A percentile compares a stretch with the other conserved stretches of the same genome.
These are phyloP conservation scores for Pterocarpus macrocarpus DNA, from an alignment of 306 rosid genomes.

Conservation along the genomic window DNA sequence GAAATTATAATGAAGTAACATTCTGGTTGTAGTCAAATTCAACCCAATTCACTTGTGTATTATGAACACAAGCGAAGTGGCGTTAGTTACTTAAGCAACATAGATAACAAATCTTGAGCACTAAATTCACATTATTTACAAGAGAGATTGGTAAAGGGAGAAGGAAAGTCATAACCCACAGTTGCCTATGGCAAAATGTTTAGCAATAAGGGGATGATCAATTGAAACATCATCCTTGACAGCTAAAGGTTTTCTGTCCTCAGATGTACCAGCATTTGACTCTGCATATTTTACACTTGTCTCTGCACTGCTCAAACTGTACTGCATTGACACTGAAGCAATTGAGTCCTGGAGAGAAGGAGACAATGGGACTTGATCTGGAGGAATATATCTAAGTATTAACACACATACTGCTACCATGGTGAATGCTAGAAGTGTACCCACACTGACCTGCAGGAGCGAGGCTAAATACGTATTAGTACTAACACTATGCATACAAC, in stretches of 20 bases:
- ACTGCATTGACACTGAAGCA: slow-evolving; percentile 46
- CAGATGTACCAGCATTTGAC: slow-evolving; percentile 43
- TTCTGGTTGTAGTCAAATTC: not conserved
- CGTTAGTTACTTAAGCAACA: slow-evolving; percentile 14
- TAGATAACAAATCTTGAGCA: not conserved
- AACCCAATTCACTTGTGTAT: not conserved
- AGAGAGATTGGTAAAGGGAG: slow-evolving; percentile 7
- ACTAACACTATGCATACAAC: not conserved
- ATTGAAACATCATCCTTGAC: slow-evolving; percentile 54
- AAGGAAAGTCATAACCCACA: slow-evolving; percentile 62
- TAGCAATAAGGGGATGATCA: slow-evolving; percentile 60
- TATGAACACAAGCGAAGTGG: not conserved
- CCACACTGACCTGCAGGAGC: slow-evolving; percentile 86
- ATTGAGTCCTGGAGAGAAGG: slow-evolving; percentile 70
- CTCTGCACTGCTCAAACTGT: slow-evolving; percentile 35
- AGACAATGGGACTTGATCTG: slow-evolving; percentile 78
- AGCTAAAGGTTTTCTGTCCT: slow-evolving; percentile 58
- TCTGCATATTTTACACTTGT: slow-evolving; percentile 42
- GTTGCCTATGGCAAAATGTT: slow-evolving; percentile 55
- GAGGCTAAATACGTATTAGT: slow-evolving; percentile 31
- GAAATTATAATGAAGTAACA: not conserved
- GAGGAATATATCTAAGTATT: slow-evolving; percentile 94
- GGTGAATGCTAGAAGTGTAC: slow-evolving; percentile 91
- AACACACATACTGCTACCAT: slow-evolving; percentile 82
- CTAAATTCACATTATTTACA: slow-evolving; percentile 21